phyloP scores from a whole-genome alignment of 2,329 filamentous ascomycete species.

The Aspergillus sp. region DNA sequence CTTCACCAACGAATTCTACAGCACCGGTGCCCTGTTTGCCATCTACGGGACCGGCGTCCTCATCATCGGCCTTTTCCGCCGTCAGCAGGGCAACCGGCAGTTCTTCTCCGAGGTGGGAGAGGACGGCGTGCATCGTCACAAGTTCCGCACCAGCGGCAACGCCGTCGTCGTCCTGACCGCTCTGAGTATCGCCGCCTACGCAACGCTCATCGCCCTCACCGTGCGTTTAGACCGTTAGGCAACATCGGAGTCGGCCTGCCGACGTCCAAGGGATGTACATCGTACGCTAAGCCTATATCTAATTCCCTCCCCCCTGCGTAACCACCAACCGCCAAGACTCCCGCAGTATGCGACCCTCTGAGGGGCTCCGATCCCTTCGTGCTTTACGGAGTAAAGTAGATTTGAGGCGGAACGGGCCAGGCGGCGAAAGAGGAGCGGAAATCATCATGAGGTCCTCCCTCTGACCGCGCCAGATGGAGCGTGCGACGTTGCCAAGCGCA shows the following conservation, averaged over 20 bases:
- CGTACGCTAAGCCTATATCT: constrained; percentile 2
- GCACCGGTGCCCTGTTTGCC: constrained; percentile 93
- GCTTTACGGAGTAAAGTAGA: neutral
- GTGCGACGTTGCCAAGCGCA: neutral
- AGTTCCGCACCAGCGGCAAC: constrained; percentile 66
- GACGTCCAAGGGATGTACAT: neutral
- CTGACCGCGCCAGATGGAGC: neutral
- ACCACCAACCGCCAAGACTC: constrained; percentile 34
- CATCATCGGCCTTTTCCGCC: constrained; percentile 77
- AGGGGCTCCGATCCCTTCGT: constrained; percentile 4
- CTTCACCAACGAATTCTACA: constrained; percentile 95
- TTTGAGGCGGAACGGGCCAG: neutral
- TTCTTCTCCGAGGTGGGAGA: constrained; percentile 69
- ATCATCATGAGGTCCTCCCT: neutral
- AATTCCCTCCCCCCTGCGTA: constrained; percentile 25
- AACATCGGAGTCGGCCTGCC: neutral
- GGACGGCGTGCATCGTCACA: constrained; percentile 60
- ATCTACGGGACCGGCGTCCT: constrained; percentile 85
- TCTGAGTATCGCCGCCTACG: constrained; percentile 62
- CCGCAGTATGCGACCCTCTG: constrained; percentile 13
- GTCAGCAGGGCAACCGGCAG: constrained; percentile 88
- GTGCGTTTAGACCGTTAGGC: constrained; percentile 44
- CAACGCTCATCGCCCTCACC: constrained; percentile 59
- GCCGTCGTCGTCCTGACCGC: constrained; percentile 63
- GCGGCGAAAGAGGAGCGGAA: neutral